These are phyloP conservation scores for Entonaema liquescens DNA, from an alignment of 495 filamentous ascomycete species.

Conservation along the genomic window DNA sequence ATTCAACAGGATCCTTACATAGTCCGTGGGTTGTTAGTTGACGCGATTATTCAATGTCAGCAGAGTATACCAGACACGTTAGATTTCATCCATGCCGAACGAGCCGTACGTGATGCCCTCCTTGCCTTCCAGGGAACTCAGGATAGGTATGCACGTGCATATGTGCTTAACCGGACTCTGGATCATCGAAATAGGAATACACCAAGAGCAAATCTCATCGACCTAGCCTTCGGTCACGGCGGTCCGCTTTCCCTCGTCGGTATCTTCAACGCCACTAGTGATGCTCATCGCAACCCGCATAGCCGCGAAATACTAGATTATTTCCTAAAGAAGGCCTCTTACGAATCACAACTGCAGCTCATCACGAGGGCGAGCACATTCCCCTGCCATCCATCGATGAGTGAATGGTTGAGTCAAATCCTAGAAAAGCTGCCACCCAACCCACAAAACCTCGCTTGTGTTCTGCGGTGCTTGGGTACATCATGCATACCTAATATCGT, in stretches of 20 bases:
- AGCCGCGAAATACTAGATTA: conserved; percentile 20
- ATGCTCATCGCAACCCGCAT: conserved; percentile 17
- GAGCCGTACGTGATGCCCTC: neutral
- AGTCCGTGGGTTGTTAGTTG: neutral
- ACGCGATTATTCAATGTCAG: neutral
- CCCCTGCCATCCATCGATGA: conserved; percentile 19
- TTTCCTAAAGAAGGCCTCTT: neutral
- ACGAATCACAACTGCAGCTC: conserved; percentile 3
- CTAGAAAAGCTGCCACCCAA: conserved; percentile 3
- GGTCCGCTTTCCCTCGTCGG: conserved; percentile 17
- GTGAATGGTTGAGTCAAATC: conserved; percentile 9
- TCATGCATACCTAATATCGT: conserved; percentile 8
- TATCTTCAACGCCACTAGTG: conserved; percentile 24
- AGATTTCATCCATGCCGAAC: conserved; percentile 1
- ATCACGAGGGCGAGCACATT: conserved; percentile 13
- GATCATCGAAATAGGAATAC: neutral
- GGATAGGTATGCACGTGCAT: conserved; percentile 1
- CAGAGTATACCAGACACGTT: neutral
- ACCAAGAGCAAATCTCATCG: neutral
- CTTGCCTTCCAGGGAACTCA: neutral
- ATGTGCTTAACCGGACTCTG: conserved; percentile 1
- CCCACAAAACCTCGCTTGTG: conserved; percentile 9
- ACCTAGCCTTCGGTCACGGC: neutral
- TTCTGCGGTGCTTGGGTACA: conserved; percentile 19
- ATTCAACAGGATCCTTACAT: neutral